These are phyloP conservation scores for Phytophthora lateralis DNA, from an alignment of 352 stramenopile species.

Conservation along the genomic window DNA sequence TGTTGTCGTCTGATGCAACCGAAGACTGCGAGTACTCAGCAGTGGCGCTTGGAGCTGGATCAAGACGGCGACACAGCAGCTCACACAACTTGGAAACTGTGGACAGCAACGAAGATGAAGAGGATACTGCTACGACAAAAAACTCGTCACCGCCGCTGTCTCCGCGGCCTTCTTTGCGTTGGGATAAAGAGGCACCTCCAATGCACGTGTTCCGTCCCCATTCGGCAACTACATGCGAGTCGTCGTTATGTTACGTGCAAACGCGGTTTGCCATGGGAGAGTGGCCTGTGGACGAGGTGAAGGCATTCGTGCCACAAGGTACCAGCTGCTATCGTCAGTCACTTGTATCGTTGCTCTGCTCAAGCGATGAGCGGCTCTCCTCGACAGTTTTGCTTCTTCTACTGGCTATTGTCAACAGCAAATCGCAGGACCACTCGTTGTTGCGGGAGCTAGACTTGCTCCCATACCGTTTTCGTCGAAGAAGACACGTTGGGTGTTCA, in stretches of 20 bases:
- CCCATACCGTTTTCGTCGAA: constrained; percentile 49
- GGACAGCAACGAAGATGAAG: constrained; percentile 20
- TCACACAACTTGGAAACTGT: constrained; percentile 15
- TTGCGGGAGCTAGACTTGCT: constrained; percentile 65
- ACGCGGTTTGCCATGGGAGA: constrained; percentile 79
- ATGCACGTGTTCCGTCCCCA: constrained; percentile 65
- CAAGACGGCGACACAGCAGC: constrained; percentile 25
- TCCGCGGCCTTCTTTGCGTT: constrained; percentile 28
- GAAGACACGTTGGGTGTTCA: constrained; percentile 16
- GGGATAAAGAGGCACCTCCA: constrained; percentile 38
- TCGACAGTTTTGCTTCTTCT: constrained; percentile 67
- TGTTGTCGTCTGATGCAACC: constrained; percentile 64
- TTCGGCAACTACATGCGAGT: constrained; percentile 55
- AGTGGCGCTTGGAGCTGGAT: constrained; percentile 59
- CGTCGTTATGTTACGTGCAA: constrained; percentile 77
- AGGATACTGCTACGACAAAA: constrained; percentile 13
- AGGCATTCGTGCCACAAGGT: constrained; percentile 46
- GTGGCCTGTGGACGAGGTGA: constrained; percentile 78
- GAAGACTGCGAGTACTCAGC: constrained; percentile 68
- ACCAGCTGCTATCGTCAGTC: constrained; percentile 70
- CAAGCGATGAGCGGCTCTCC: constrained; percentile 63
- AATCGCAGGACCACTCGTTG: constrained; percentile 62
- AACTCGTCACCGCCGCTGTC: constrained; percentile 14
- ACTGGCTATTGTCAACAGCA: constrained; percentile 69
- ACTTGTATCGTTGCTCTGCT: constrained; percentile 64